A percentile compares a stretch with the other conserved stretches of the same genome.
These are phyloP conservation scores for Picea abies DNA, from an alignment of 83 land plant genomes.

Conservation along the genomic window DNA sequence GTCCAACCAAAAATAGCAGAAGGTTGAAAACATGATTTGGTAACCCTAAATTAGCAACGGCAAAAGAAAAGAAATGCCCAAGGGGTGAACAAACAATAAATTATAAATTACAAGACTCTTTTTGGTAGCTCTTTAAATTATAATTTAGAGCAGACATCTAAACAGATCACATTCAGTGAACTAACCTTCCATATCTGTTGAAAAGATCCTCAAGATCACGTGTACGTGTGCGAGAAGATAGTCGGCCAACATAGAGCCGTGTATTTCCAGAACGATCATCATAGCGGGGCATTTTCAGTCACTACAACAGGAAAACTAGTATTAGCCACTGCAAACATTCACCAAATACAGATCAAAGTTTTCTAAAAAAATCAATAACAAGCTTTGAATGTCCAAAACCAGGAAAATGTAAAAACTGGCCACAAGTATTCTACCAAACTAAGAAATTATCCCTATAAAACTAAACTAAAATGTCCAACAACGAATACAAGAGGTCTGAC, in stretches of 20 bases:
- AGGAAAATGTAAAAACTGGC: too few species aligned
- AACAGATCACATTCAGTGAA: background rate
- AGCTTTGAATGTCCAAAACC: too few species aligned
- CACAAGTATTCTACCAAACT: too few species aligned
- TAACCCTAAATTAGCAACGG: background rate
- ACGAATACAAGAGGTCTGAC: too few species aligned
- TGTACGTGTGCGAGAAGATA: conserved; percentile 60
- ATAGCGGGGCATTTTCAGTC: conserved; percentile 53
- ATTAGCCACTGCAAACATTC: too few species aligned
- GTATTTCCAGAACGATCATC: conserved; percentile 68
- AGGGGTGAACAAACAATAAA: background rate
- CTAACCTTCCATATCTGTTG: conserved; percentile 82
- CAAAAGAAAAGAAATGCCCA: background rate
- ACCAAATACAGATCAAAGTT: too few species aligned
- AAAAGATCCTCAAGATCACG: conserved; percentile 75
- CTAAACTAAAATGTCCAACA: too few species aligned
- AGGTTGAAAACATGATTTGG: background rate
- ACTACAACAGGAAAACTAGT: too few species aligned
- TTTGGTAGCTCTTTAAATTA: background rate
- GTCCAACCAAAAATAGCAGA: background rate
- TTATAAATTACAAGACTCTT: too few species aligned
- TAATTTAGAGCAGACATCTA: background rate
- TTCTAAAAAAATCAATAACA: too few species aligned
- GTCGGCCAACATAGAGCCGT: conserved; percentile 70
- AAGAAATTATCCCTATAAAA: too few species aligned